Percentiles rank a stretch among this genome's conserved stretches.
Evolutionary conservation across 192 early-diverging fungal species (phyloP).

Genomic region (Coemansia sp.): DNA sequence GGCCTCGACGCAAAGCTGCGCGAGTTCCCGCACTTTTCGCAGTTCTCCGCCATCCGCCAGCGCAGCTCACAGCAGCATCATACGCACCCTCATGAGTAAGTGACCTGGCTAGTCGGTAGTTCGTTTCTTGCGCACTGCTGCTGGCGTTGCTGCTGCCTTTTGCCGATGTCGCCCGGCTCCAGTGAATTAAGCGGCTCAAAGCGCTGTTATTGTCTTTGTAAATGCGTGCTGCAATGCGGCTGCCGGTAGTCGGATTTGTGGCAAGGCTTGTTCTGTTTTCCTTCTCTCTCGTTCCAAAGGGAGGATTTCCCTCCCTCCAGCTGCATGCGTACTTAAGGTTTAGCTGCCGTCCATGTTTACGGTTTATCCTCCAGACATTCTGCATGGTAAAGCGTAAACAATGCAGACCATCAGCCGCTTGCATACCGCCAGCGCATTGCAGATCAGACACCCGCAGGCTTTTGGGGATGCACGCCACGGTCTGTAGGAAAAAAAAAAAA

Average conservation of each 20-base stretch:
- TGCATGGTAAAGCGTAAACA: slow-evolving; percentile 1
- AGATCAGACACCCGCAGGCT: not conserved
- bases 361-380: not conserved
- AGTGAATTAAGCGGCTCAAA: not conserved
- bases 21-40: slow-evolving; percentile 51
- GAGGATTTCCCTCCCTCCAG: not conserved
- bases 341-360: not conserved
- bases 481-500: not conserved
- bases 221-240: no score
- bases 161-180: no score
- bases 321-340: slow-evolving; percentile 11
- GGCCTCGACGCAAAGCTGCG: slow-evolving; percentile 50
- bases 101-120: not conserved
- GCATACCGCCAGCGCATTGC: not conserved
- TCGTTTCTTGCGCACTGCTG: no score
- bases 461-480: not conserved
- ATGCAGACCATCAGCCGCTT: not conserved
- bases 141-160: no score
- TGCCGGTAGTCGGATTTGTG: no score
- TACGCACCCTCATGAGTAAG: slow-evolving; percentile 42
- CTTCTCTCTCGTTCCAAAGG: no score
- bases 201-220: not conserved
- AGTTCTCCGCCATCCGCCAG: slow-evolving; percentile 44
- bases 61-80: slow-evolving; percentile 28
- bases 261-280: no score